Base-by-base conservation (phyloP, 495 filamentous ascomycete species). In the Neurospora sp. region DNA sequence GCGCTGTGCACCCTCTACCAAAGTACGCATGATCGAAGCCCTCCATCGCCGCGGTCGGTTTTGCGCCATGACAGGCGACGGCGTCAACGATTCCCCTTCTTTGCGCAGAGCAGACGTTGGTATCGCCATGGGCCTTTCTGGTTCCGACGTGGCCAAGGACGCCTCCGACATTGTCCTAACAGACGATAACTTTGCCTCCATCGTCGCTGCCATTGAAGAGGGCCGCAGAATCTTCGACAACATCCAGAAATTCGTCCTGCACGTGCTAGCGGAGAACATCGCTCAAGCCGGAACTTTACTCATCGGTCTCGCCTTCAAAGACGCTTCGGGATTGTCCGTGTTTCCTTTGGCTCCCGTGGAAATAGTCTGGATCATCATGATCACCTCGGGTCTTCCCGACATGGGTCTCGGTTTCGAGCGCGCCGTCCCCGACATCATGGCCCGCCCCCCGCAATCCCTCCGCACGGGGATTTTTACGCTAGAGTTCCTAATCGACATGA, bases 71-170 rank as follows among this genome's bases (percentile, higher is more conserved):
- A 90, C 87, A 8, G 88, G 92, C 11, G 93, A 96, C 76, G 93
- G 93, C 18, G 93, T 96, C 41, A 96, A 96, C 75, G 93, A 96
- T 74, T 91, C 91, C 0, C 93, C 93, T 0, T 91, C 91, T 3
- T 83, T 96, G 44, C 85, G 88, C 68, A 27, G 27, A 27, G 91
- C 93, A 4, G 93, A 96, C 75, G 91, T 94, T 3, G 93, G 93
- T 22, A 96, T 96, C 71, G 93, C 92, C 39, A 94, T 95, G 92
- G 92, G 92, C 11, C 86, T 91, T 70, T 86, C 91, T 66, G 94
- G 94, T 3, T 93, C 91, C 20, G 94, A 97, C 75, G 94, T 97
- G 3, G 94, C 94, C 20, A 96, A 94, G 77, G 92, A 92, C 39
- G 93, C 93, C 0, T 89, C 92, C 0, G 93, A 94, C 76, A 94